These are phyloP conservation scores for Craterostigma plantagineum DNA, from an alignment of 257 asterid species.

Conservation along the genomic window DNA sequence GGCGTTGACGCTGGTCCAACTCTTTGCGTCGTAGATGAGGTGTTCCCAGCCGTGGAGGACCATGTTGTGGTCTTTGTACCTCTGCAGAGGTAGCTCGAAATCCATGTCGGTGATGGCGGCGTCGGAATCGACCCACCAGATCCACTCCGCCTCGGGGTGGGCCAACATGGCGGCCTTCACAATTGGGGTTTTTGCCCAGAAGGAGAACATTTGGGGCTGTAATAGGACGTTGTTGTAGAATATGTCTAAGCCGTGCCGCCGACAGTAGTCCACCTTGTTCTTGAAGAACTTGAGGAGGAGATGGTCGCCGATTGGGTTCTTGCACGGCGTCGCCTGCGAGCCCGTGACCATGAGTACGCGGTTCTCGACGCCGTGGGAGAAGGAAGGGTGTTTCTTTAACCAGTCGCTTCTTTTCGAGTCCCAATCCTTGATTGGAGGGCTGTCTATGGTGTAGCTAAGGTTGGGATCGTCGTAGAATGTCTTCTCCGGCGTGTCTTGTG, in stretches of 20 bases:
- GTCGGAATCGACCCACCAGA: constrained; percentile 99
- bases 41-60: constrained; percentile 83
- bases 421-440: constrained; percentile 49
- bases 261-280: constrained; percentile 85
- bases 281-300: constrained; percentile 60
- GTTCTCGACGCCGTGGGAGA: constrained; percentile 24
- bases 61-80: constrained; percentile 43
- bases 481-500: constrained; percentile 35
- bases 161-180: constrained; percentile 85
- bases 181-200: constrained; percentile 84
- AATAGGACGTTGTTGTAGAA: constrained; percentile 69
- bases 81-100: constrained; percentile 46
- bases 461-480: constrained; percentile 73
- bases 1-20: constrained; percentile 97
- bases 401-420: constrained; percentile 54
- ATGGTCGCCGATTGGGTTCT: constrained; percentile 75
- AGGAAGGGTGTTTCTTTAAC: constrained; percentile 63
- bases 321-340: constrained; percentile 71
- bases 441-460: constrained; percentile 40
- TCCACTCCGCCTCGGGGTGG: constrained; percentile 97
- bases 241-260: constrained; percentile 72
- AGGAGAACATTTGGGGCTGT: constrained; percentile 74
- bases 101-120: constrained; percentile 99
- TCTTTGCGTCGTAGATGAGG: constrained; percentile 27
- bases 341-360: constrained; percentile 78